Conservation (phyloP, 257 asterid genomes). For the Solanum bukasovii region DNA sequence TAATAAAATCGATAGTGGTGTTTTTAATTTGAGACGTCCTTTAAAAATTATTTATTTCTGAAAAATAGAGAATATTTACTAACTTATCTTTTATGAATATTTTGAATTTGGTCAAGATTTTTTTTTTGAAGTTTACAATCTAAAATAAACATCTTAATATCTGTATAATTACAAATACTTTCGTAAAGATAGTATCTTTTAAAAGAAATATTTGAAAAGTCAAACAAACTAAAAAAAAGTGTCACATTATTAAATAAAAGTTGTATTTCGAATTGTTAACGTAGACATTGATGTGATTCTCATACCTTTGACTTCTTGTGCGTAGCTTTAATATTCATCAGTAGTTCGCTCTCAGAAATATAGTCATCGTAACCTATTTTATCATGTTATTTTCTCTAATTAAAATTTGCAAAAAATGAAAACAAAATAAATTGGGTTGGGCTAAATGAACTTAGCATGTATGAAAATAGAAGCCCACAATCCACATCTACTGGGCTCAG, state of each 20-base stretch:
- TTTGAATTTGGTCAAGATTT: no score
- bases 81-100: no score
- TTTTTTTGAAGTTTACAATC: background rate
- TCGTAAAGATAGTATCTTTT: background rate
- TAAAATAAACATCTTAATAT: background rate
- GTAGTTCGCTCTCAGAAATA: background rate
- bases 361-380: background rate
- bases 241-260: background rate
- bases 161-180: background rate
- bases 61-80: no score
- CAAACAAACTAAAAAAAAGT: background rate
- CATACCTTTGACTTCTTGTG: background rate
- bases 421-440: background rate
- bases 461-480: background rate
- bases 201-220: background rate
- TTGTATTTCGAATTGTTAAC: background rate
- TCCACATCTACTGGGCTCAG: background rate
- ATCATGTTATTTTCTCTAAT: background rate
- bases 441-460: background rate
- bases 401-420: background rate
- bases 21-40: background rate
- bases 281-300: background rate
- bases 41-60: fast-evolving
- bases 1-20: background rate
- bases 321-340: background rate